Conservation (phyloP, 257 asterid species). For the Linderniella brevidens region DNA sequence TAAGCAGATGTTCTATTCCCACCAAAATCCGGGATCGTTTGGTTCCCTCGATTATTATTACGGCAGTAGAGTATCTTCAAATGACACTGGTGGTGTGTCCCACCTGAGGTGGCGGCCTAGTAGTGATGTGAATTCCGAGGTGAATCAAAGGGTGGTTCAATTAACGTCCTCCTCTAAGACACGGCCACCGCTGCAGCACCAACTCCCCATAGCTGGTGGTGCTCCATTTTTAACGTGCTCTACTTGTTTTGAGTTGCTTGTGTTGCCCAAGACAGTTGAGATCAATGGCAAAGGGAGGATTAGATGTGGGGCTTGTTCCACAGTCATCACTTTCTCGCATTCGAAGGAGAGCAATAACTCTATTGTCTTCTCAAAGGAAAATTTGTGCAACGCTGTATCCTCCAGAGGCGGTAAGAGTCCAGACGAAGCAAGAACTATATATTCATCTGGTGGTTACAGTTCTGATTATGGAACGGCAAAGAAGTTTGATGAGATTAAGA, state of each 20-base stretch:
- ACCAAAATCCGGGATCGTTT: constrained; percentile 18
- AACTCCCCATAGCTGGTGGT: constrained; percentile 65
- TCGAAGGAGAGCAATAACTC: constrained; percentile 19
- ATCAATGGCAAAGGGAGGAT: constrained; percentile 25
- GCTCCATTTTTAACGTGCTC: constrained; percentile 74
- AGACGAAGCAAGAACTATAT: constrained; percentile 24
- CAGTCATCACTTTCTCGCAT: constrained; percentile 25
- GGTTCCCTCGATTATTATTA: background rate
- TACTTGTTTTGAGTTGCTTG: constrained; percentile 52
- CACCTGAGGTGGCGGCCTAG: constrained; percentile 40
- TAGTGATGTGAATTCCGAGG: constrained; percentile 43
- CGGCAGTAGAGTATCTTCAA: constrained; percentile 20
- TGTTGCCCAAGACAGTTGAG: constrained; percentile 40
- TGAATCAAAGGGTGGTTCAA: constrained; percentile 15
- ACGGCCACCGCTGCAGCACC: constrained; percentile 18
- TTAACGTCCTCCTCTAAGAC: constrained; percentile 5
- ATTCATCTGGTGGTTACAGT: constrained; percentile 50
- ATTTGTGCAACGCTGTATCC: constrained; percentile 13
- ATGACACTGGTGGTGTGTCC: constrained; percentile 18
- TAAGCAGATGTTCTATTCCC: constrained; percentile 15
- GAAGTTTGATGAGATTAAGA: constrained; percentile 18
- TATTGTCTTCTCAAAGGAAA: constrained; percentile 16
- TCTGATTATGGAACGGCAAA: constrained; percentile 19
- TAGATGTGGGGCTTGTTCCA: constrained; percentile 66
- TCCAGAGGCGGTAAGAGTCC: constrained; percentile 13